These are phyloP conservation scores for Camelina sativa DNA, from an alignment of 345 rosid genomes.

Conservation along the genomic window DNA sequence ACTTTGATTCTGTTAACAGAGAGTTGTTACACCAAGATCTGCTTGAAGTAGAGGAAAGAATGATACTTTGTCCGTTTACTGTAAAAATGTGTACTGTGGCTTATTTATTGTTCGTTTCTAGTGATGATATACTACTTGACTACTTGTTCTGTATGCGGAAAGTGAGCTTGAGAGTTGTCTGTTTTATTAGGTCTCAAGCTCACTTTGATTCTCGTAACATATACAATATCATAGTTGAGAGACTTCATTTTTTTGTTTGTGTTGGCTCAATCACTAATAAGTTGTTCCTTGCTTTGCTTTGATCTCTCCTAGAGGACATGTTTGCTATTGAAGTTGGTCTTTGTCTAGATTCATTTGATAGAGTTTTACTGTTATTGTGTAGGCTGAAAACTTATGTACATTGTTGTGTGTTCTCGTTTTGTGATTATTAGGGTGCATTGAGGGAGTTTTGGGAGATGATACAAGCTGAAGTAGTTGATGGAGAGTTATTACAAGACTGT, in stretches of 20 bases:
- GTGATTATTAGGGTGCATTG: slow-evolving; percentile 61
- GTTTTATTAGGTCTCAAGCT: not conserved
- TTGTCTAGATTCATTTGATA: not conserved
- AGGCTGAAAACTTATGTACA: not conserved
- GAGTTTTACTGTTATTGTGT: not conserved
- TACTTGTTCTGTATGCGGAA: not conserved
- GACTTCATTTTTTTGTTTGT: not conserved
- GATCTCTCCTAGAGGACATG: not conserved
- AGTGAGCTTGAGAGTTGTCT: not conserved
- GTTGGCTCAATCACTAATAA: too few species aligned
- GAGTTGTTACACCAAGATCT: too few species aligned
- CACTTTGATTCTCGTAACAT: not conserved
- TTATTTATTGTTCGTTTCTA: not conserved
- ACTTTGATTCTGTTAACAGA: not conserved
- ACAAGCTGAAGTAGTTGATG: slow-evolving; percentile 64
- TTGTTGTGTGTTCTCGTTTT: not conserved
- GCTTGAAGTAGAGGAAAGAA: not conserved
- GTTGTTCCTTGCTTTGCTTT: not conserved
- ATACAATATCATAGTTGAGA: not conserved
- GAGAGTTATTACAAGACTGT: slow-evolving; percentile 74
- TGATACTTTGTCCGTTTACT: not conserved
- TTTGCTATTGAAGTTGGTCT: slow-evolving; percentile 22
- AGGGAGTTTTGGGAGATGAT: slow-evolving; percentile 66
- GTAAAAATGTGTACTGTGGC: not conserved
- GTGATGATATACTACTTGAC: not conserved